Conservation (phyloP, 768 basidiomycete genomes). For the Rhodosporidiobolus sp. region DNA sequence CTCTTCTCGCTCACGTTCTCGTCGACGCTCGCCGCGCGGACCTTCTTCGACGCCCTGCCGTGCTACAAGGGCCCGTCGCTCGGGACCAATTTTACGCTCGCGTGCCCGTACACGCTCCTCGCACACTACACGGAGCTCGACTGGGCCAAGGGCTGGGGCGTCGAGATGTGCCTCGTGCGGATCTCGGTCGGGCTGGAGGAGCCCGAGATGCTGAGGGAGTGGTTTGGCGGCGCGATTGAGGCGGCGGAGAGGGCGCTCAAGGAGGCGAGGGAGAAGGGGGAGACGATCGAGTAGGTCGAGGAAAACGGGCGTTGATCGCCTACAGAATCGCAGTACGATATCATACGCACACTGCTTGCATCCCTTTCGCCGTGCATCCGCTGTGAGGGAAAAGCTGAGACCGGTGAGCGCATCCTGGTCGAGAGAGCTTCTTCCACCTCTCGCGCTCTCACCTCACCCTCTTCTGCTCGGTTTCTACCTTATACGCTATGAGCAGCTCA, state of each 20-base stretch:
- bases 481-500: neutral
- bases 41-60: conserved; percentile 61
- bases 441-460: neutral
- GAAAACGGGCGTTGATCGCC: neutral
- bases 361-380: too few species aligned
- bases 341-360: too few species aligned
- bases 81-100: conserved; percentile 94
- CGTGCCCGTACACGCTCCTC: conserved; percentile 86
- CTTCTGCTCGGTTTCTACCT: neutral
- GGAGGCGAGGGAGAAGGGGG: conserved; percentile 15
- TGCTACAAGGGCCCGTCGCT: conserved; percentile 77
- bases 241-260: conserved; percentile 62
- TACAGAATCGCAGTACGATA: too few species aligned
- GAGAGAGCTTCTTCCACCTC: too few species aligned
- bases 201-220: conserved; percentile 56
- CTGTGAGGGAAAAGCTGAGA: too few species aligned
- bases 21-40: conserved; percentile 55
- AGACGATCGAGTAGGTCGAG: conserved; percentile 7
- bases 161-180: conserved; percentile 77
- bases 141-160: conserved; percentile 84
- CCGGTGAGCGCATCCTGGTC: too few species aligned
- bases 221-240: conserved; percentile 64
- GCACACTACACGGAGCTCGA: conserved; percentile 85
- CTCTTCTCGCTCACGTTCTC: conserved; percentile 66
- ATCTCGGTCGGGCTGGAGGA: conserved; percentile 91